Conservation (phyloP, 164 flowering plant genomes). For the Aristolochia contorta region DNA sequence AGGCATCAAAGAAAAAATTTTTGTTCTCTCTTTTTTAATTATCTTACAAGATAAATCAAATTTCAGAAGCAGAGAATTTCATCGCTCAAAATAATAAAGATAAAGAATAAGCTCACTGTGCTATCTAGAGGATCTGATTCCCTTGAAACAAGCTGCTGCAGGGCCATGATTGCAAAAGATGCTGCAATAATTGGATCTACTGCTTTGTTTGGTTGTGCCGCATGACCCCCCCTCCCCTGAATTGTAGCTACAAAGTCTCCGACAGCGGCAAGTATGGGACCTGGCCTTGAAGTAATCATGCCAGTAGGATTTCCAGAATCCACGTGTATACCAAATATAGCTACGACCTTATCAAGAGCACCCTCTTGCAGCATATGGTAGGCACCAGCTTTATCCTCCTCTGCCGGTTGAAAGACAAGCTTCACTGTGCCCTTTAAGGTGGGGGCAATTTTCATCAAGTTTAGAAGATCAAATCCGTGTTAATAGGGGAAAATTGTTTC, state of each 20-base stretch:
- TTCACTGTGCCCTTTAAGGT: conserved; percentile 61
- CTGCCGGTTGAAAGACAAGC: conserved; percentile 85
- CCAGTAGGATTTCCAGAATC: conserved; percentile 35
- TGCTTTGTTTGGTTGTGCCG: conserved; percentile 33
- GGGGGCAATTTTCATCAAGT: background rate
- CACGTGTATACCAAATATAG: conserved; percentile 72
- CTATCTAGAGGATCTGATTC: conserved; percentile 67
- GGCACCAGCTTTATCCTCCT: conserved; percentile 75
- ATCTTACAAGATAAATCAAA: background rate
- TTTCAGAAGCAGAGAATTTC: background rate
- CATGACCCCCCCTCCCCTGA: conserved; percentile 55
- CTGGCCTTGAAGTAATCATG: conserved; percentile 53
- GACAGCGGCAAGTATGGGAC: conserved; percentile 53
- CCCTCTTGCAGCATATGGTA: conserved; percentile 62
- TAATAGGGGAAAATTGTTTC: background rate
- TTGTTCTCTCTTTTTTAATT: too few species aligned
- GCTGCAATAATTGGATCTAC: conserved; percentile 59
- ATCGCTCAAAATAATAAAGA: background rate
- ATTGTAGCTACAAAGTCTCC: conserved; percentile 40
- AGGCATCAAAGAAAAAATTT: background rate
- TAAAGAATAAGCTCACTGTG: conserved; percentile 21
- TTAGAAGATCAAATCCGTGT: background rate
- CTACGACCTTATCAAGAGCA: conserved; percentile 41
- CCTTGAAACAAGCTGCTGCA: conserved; percentile 66
- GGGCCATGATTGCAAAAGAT: conserved; percentile 38